These are phyloP conservation scores for Cladosporium halotolerans DNA, from an alignment of 2,329 filamentous ascomycete species.

Conservation along the genomic window DNA sequence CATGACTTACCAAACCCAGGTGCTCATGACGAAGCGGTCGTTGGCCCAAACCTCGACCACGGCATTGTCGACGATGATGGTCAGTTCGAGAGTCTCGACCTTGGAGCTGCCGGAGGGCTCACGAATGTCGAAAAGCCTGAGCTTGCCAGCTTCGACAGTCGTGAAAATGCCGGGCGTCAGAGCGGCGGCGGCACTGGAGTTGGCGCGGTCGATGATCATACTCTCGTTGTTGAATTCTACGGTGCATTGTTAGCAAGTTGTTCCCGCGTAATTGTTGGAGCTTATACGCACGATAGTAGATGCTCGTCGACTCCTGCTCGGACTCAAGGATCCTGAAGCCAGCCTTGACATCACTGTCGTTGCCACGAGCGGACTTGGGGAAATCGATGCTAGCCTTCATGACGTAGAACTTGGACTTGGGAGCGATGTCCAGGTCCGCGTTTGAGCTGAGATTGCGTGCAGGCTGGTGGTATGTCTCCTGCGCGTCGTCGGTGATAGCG, in stretches of 20 bases:
- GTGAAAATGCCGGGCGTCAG: slow-evolving; percentile 36
- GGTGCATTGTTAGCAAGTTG: too few species aligned
- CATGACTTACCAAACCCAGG: slow-evolving; percentile 33
- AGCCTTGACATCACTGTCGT: slow-evolving; percentile 29
- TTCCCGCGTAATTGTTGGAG: background rate
- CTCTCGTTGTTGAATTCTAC: slow-evolving; percentile 40
- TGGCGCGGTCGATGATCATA: slow-evolving; percentile 37
- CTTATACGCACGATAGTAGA: slow-evolving; percentile 32
- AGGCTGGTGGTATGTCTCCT: slow-evolving; percentile 16
- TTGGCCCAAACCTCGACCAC: slow-evolving; percentile 38
- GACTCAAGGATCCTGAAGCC: slow-evolving; percentile 39
- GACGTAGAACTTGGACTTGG: slow-evolving; percentile 36
- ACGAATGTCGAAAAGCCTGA: slow-evolving; percentile 38
- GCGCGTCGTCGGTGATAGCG: slow-evolving; percentile 28
- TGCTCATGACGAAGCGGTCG: slow-evolving; percentile 37
- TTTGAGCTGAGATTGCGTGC: slow-evolving; percentile 1
- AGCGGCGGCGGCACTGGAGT: slow-evolving; percentile 33
- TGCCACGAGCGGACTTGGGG: slow-evolving; percentile 28
- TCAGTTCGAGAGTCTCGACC: slow-evolving; percentile 36
- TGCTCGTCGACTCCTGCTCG: slow-evolving; percentile 35
- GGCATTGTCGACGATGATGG: slow-evolving; percentile 35
- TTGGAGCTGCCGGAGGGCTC: slow-evolving; percentile 18
- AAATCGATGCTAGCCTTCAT: slow-evolving; percentile 35
- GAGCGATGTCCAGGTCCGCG: slow-evolving; percentile 21
- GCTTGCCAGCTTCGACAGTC: slow-evolving; percentile 33